Base-by-base conservation (phyloP, 352 stramenopile species). In the Pythium utonaiense region DNA sequence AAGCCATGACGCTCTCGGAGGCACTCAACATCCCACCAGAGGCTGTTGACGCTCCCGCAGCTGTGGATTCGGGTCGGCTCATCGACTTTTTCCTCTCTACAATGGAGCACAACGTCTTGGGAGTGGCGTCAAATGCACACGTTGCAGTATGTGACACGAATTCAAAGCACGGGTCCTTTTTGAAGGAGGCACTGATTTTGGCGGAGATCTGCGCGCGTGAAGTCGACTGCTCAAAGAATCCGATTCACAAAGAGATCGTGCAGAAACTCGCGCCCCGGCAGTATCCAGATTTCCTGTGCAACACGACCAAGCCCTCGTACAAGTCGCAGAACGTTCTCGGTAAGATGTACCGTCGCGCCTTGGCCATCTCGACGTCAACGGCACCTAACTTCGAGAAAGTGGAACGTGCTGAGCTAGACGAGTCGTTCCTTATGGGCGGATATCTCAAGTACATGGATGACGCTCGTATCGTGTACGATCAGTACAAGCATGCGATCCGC, bases 201-300 rank as follows among this genome's bases (percentile, higher is more conserved):
- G 82, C 82, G 17, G 67, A 77, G 16, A 78, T 93, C 44, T 93
- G 83, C 63, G 78, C 82, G 13, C 77, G 76, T 12, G 75, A 91
- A 71, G 80, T 93, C 19, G 86, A 92, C 40, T 85, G 78, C 34
- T 71, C 83, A 5, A 75, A 91, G 50, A 74, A 77, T 17, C 52
- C 57, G 6, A 42, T 33, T 16, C 77, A 91, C 47, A 44, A 87
- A 10, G 64, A 77, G 30, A 66, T 83, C 36, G 80, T 90, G 2
- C 77, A 71, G n/a, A 58, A 67, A 1, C 58, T 81, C 7, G 70
- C 77, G 13, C 77, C 80, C 7, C 76, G 73, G 19, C 70, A 69
- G 27, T 95, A 93, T 45, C 83, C 86, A 2, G 86, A 93, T 34
- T 95, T 93, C 50, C 88, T 95, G 83, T 65, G 83, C 30, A 94